These are phyloP conservation scores for Parvularia atlantis DNA, from an alignment of 78 protist species.

Conservation along the genomic window DNA sequence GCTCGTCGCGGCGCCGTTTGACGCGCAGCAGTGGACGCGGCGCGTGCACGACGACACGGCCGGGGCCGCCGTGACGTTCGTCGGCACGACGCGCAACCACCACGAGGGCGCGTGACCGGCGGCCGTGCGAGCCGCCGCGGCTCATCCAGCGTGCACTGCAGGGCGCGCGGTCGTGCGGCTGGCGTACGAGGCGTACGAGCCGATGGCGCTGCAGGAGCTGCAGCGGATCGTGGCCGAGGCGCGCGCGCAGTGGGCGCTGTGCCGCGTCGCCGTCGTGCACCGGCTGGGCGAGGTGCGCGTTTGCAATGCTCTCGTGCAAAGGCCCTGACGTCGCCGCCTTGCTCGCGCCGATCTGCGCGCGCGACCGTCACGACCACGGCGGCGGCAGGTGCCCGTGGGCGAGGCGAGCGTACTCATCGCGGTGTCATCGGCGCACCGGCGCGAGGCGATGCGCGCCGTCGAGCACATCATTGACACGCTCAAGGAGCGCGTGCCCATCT, in stretches of 20 bases:
- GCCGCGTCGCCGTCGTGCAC: constrained; percentile 27
- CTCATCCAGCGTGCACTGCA: too few species aligned
- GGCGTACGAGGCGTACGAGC: constrained; percentile 53
- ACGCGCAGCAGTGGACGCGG: too few species aligned
- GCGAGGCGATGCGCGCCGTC: constrained; percentile 39
- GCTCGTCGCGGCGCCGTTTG: too few species aligned
- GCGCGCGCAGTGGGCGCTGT: constrained; percentile 5
- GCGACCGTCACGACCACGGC: neutral
- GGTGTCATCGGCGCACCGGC: constrained; percentile 46
- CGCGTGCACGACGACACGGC: too few species aligned
- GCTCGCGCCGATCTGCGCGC: neutral
- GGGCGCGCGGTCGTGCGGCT: constrained; percentile 26
- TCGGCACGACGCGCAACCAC: too few species aligned
- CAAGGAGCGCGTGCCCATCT: constrained; percentile 56
- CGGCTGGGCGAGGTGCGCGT: neutral
- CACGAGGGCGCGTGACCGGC: too few species aligned
- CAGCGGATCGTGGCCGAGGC: too few species aligned
- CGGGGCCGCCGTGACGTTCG: too few species aligned
- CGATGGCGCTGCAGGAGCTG: constrained; percentile 50
- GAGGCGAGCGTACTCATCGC: constrained; percentile 41
- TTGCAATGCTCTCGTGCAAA: neutral
- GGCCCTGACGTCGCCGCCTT: neutral
- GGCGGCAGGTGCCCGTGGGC: constrained; percentile 45
- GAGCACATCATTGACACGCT: constrained; percentile 45
- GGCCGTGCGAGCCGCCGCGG: too few species aligned